A percentile compares a stretch with the other conserved stretches of the same genome.
Conservation (phyloP, 1,284 basidiomycete species). For the Bondarzewia mesenterica region DNA sequence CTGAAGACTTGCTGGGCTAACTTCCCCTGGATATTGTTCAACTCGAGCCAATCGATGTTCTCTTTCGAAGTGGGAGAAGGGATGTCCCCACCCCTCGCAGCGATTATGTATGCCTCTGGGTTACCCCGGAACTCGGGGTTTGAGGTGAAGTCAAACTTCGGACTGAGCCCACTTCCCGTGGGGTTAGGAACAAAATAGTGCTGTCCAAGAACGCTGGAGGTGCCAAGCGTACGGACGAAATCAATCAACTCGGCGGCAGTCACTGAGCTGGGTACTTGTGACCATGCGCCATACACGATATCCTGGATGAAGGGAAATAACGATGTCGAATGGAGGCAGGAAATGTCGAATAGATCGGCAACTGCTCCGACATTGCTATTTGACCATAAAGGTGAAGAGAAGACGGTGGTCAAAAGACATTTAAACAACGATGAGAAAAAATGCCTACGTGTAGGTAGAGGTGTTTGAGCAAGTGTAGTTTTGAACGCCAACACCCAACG, state of each 20-base stretch:
- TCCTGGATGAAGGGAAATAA: constrained; percentile 10
- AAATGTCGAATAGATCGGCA: constrained; percentile 32
- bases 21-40: constrained; percentile 22
- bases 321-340: constrained; percentile 20
- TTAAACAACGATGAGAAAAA: not conserved
- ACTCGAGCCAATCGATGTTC: constrained; percentile 33
- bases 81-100: constrained; percentile 18
- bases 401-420: not conserved
- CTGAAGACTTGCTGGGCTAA: constrained; percentile 30
- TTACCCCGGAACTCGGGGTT: constrained; percentile 14
- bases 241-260: constrained; percentile 4
- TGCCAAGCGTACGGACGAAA: constrained; percentile 2
- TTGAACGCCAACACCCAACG: constrained; percentile 24
- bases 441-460: constrained; percentile 21
- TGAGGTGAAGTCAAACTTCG: constrained; percentile 27
- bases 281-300: constrained; percentile 4
- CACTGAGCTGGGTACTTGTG: not conserved
- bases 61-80: constrained; percentile 19
- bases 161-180: constrained; percentile 13
- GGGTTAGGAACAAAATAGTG: constrained; percentile 25
- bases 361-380: constrained; percentile 26
- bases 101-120: constrained; percentile 21
- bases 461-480: constrained; percentile 27
- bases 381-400: too few relatives aligned
- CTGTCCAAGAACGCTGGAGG: constrained; percentile 19